Percentiles rank a stretch among this genome's conserved stretches.
These are phyloP conservation scores for Cladochytrium tenue DNA, from an alignment of 371 early-diverging fungal genomes.

Conservation along the genomic window DNA sequence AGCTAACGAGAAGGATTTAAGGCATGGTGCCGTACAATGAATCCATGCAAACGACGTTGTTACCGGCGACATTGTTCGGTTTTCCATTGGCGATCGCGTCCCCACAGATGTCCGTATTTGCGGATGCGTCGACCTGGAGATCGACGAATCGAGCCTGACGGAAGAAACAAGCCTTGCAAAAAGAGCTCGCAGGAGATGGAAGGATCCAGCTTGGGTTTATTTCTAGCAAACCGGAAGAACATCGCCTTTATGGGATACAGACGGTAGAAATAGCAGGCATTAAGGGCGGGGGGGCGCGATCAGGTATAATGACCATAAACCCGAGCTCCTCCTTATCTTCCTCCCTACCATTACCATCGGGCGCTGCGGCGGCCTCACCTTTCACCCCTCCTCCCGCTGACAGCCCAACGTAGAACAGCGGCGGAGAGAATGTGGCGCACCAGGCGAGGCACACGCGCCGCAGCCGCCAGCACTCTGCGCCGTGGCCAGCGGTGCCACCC, in stretches of 20 bases:
- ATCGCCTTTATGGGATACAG: conserved; percentile 91
- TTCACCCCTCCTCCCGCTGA: too few relatives aligned
- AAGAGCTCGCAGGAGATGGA: conserved; percentile 66
- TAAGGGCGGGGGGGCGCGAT: too few relatives aligned
- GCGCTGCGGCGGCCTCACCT: too few relatives aligned
- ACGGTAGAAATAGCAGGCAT: too few relatives aligned
- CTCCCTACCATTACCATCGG: too few relatives aligned
- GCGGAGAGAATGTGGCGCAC: too few relatives aligned
- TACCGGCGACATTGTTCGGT: conserved; percentile 80
- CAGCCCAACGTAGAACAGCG: too few relatives aligned
- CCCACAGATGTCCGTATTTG: conserved; percentile 83
- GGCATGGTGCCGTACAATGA: conserved; percentile 1
- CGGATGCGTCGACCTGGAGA: conserved; percentile 69
- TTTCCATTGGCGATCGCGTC: conserved; percentile 83
- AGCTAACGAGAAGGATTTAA: background rate
- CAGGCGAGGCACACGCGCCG: too few relatives aligned
- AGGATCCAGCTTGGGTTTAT: conserved; percentile 47
- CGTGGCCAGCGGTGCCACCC: too few relatives aligned
- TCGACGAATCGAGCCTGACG: conserved; percentile 86
- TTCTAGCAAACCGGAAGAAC: conserved; percentile 76
- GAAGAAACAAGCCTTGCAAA: conserved; percentile 81
- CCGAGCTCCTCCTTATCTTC: too few relatives aligned
- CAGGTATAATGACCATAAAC: too few relatives aligned
- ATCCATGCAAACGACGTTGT: conserved; percentile 74
- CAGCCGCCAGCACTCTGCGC: too few relatives aligned